These are phyloP conservation scores for Zalaria sp. DNA, from an alignment of 2,329 filamentous ascomycete genomes.

Conservation along the genomic window DNA sequence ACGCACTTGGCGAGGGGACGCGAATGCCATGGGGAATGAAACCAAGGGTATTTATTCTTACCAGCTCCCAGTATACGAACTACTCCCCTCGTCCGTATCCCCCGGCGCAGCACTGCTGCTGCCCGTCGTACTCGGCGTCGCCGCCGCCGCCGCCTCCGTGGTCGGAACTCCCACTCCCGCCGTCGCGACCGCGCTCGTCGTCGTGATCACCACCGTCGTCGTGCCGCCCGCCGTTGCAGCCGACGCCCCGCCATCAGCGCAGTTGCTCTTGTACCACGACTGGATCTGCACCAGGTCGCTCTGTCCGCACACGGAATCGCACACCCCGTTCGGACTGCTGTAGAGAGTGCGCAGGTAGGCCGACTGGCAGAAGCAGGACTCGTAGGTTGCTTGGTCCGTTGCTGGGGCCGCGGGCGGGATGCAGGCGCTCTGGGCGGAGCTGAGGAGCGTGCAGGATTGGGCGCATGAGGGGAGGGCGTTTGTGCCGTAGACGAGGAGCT, in stretches of 20 bases:
- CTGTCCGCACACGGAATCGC: slow-evolving; percentile 36
- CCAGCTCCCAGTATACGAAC: slow-evolving; percentile 7
- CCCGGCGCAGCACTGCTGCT: slow-evolving; percentile 14
- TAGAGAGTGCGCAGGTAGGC: slow-evolving; percentile 44
- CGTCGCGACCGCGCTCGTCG: slow-evolving; percentile 4
- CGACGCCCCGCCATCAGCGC: slow-evolving; percentile 32
- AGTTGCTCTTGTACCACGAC: slow-evolving; percentile 58
- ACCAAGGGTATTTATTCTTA: slow-evolving; percentile 1
- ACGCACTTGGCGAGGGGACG: not conserved
- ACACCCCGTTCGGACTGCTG: slow-evolving; percentile 43
- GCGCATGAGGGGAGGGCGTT: slow-evolving; percentile 22
- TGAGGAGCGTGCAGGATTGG: slow-evolving; percentile 17
- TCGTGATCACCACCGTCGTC: not conserved
- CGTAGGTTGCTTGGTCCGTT: slow-evolving; percentile 40
- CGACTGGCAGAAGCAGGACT: slow-evolving; percentile 62
- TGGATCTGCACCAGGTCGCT: slow-evolving; percentile 45
- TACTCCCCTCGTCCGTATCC: slow-evolving; percentile 3
- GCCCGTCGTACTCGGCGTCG: slow-evolving; percentile 12
- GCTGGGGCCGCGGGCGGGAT: slow-evolving; percentile 41
- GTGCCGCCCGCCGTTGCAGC: slow-evolving; percentile 12
- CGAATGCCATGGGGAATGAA: too few species aligned
- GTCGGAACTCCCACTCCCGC: slow-evolving; percentile 4
- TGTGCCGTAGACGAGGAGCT: slow-evolving; percentile 18
- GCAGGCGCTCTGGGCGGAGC: slow-evolving; percentile 58
- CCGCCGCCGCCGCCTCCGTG: not conserved